Conservation (phyloP, 202 grass and related monocot genomes). For the Dendrocalamus latiflorus region DNA sequence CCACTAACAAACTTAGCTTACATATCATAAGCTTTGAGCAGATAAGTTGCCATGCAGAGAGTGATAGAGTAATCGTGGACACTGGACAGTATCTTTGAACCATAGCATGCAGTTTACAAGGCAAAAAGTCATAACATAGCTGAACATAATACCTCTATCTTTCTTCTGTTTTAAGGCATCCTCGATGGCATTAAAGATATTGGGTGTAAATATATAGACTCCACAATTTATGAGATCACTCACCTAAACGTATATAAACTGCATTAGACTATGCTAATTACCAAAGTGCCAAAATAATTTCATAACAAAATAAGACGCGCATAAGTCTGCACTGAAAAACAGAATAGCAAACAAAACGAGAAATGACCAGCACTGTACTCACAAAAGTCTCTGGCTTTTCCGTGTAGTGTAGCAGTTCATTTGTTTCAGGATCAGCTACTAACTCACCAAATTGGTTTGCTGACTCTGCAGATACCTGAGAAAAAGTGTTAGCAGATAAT, state of each 20-base stretch:
- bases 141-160: conserved; percentile 64
- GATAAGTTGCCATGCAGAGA: not conserved
- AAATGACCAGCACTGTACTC: conserved; percentile 41
- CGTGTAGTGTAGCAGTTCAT: conserved; percentile 93
- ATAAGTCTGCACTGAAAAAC: not conserved
- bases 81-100: not conserved
- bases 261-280: conserved; percentile 25
- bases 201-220: conserved; percentile 96
- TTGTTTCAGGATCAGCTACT: conserved; percentile 90
- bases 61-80: not conserved
- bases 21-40: not conserved
- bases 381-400: conserved; percentile 99
- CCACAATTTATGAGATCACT: conserved; percentile 98
- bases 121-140: not conserved
- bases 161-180: conserved; percentile 82
- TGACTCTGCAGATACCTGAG: conserved; percentile 89
- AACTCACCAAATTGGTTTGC: conserved; percentile 98
- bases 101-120: not conserved
- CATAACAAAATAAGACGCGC: not conserved
- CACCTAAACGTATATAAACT: conserved; percentile 60
- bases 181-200: conserved; percentile 90
- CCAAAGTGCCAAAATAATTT: not conserved
- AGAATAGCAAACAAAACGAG: conserved; percentile 4
- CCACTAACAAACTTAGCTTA: not conserved
- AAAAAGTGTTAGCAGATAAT: conserved; percentile 5